Base-by-base conservation (phyloP, 352 stramenopile genomes). In the Phytophthora europaea region DNA sequence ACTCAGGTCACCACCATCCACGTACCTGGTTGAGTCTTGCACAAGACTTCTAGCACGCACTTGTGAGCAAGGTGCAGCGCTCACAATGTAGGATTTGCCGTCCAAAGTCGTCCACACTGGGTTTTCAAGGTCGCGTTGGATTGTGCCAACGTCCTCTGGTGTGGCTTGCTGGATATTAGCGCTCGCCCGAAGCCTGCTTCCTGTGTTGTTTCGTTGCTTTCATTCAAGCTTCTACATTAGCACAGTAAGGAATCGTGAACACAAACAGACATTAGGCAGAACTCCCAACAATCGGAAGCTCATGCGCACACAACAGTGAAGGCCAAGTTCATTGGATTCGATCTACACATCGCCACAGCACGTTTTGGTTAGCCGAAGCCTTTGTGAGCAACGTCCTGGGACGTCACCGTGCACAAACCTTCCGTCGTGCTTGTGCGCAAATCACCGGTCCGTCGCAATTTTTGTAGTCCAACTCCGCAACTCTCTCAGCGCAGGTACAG, bases 311-410 rank as follows among this genome's bases (percentile, higher is more conserved):
- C 64, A 82, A 78, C 51, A 78, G 65, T 62, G 72, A 77, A 77
- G 71, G 66, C 72, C 72, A 80, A 80, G 65, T 76, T 79, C 63
- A 74, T 82, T 82, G 67, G 71, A 80, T 82, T 80, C 65, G 68
- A 75, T 79, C 72, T 79, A 82, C 72, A 75, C 64, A 82, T 75
- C 40, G 74, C 62, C 65, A 75, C 74, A 81, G 65, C 74, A 81
- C 73, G 73, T 74, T 73, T 50, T n/a, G 65, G 72, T 77, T 80
- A 77, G 69, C 56, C 55, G 50, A 55, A 23, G 56, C 43, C 47
- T 61, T 64, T 34, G 50, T 18, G 64, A 38, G 33, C 20, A 72
- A 61, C 66, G 70, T 67, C 61, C 62, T 53, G 3, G 26, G 73
- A 68, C 72, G 72, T 70, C 65, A 74, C 59, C 64, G 65, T 73